Conservation (phyloP, 306 rosid genomes). For the Lablab purpureus region DNA sequence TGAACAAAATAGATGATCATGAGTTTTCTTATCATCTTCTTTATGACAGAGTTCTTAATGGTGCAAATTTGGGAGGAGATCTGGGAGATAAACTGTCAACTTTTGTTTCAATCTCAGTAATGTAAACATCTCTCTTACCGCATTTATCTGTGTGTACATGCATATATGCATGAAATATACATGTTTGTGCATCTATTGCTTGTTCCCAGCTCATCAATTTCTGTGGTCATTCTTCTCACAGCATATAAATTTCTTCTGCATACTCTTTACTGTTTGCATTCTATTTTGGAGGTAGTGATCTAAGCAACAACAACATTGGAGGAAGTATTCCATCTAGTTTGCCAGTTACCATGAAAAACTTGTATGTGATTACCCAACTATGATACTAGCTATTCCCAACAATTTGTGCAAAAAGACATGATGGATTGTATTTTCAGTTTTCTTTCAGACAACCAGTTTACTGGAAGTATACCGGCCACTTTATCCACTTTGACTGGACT, state of each 20-base stretch:
- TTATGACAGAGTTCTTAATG: constrained; percentile 75
- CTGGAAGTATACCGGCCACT: constrained; percentile 84
- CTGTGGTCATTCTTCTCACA: constrained; percentile 24
- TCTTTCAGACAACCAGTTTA: constrained; percentile 88
- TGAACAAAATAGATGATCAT: constrained; percentile 15
- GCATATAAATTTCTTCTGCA: constrained; percentile 10
- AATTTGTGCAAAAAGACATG: constrained; percentile 49
- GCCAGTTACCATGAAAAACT: constrained; percentile 75
- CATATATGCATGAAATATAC: neutral
- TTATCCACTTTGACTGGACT: constrained; percentile 71
- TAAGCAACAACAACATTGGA: constrained; percentile 95
- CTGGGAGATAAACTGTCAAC: constrained; percentile 70
- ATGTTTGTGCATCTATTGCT: constrained; percentile 10
- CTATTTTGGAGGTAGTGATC: constrained; percentile 68
- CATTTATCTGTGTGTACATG: neutral
- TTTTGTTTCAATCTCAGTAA: constrained; percentile 68
- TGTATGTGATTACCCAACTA: constrained; percentile 63
- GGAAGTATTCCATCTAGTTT: constrained; percentile 88
- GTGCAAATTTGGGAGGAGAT: constrained; percentile 91
- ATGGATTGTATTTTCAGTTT: constrained; percentile 74
- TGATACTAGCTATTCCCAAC: constrained; percentile 35
- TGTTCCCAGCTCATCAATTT: constrained; percentile 32
- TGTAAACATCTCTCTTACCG: constrained; percentile 63
- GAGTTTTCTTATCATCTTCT: constrained; percentile 46
- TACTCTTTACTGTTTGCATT: constrained; percentile 38